Evolutionary conservation across 495 filamentous ascomycete genomes (phyloP).

Genomic region (Pyrenopolyporus hunteri): DNA sequence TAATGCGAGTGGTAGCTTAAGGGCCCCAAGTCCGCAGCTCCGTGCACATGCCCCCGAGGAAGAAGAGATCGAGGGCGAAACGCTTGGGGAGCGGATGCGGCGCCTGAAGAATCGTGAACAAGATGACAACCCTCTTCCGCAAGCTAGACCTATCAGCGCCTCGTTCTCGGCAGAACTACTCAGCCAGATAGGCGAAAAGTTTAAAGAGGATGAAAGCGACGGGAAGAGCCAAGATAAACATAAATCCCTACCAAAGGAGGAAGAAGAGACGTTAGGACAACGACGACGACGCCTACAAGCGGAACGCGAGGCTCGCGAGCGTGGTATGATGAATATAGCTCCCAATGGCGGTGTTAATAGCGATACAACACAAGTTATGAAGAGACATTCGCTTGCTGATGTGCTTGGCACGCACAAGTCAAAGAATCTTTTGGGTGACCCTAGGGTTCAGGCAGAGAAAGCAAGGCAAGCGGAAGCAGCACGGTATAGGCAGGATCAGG

Average conservation of each 20-base stretch:
- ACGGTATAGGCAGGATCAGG: conserved; percentile 42
- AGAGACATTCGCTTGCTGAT: conserved; percentile 41
- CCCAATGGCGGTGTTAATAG: conserved; percentile 11
- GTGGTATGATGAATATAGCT: conserved; percentile 44
- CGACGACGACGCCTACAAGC: conserved; percentile 79
- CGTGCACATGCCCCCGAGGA: conserved; percentile 45
- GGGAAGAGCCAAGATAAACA: conserved; percentile 43
- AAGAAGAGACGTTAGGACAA: conserved; percentile 89
- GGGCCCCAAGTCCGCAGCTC: conserved; percentile 39
- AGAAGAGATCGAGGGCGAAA: conserved; percentile 74
- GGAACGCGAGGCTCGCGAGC: conserved; percentile 64
- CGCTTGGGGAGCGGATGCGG: conserved; percentile 73
- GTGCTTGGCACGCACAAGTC: conserved; percentile 31
- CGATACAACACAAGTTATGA: conserved; percentile 26
- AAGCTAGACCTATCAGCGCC: conserved; percentile 67
- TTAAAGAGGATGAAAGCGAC: conserved; percentile 41
- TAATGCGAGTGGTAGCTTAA: conserved; percentile 24
- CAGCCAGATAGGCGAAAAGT: conserved; percentile 67
- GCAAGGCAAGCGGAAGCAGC: conserved; percentile 42
- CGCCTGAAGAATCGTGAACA: conserved; percentile 63
- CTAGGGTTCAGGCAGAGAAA: conserved; percentile 35
- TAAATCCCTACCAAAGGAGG: conserved; percentile 54
- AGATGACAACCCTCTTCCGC: conserved; percentile 54
- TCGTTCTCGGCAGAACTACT: conserved; percentile 83
- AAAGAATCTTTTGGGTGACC: conserved; percentile 26